Conservation (phyloP, 305 asterid genomes). For the Andrographis paniculata region DNA sequence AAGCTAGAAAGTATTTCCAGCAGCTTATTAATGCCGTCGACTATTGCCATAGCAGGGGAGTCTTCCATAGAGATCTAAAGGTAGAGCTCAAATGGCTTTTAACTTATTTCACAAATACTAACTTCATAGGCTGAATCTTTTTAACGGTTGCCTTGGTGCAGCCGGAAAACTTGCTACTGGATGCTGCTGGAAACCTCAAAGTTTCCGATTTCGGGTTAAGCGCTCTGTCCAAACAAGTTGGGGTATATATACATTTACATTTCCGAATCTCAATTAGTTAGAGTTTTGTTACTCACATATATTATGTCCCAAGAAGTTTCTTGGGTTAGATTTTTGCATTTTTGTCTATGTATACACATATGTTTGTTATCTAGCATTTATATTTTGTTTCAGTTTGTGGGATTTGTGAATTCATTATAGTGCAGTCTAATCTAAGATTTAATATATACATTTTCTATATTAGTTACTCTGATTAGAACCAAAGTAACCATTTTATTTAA, state of each 20-base stretch:
- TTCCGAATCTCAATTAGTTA: too few species aligned
- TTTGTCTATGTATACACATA: too few species aligned
- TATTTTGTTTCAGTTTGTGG: not conserved
- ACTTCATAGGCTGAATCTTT: not conserved
- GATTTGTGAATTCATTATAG: not conserved
- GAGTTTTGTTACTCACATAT: too few species aligned
- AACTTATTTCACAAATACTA: not conserved
- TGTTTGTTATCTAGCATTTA: too few species aligned
- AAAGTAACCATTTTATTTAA: slow-evolving; percentile 2
- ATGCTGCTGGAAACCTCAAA: slow-evolving; percentile 77
- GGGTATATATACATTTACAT: too few species aligned
- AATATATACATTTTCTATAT: not conserved
- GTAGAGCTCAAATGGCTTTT: slow-evolving; percentile 20
- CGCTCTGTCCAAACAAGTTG: slow-evolving; percentile 92
- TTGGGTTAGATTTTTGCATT: too few species aligned
- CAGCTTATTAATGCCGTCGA: too few species aligned
- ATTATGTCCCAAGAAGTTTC: too few species aligned
- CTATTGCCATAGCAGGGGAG: too few species aligned
- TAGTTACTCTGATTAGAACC: not conserved
- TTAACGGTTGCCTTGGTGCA: slow-evolving; percentile 21
- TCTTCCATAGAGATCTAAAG: slow-evolving; percentile 85
- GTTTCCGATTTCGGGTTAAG: slow-evolving; percentile 93
- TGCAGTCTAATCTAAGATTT: not conserved
- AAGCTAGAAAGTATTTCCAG: slow-evolving; percentile 63
- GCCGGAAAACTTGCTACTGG: slow-evolving; percentile 84